Conservation (phyloP, 805 yeast genomes). For the Jamesozyma rosinii region DNA sequence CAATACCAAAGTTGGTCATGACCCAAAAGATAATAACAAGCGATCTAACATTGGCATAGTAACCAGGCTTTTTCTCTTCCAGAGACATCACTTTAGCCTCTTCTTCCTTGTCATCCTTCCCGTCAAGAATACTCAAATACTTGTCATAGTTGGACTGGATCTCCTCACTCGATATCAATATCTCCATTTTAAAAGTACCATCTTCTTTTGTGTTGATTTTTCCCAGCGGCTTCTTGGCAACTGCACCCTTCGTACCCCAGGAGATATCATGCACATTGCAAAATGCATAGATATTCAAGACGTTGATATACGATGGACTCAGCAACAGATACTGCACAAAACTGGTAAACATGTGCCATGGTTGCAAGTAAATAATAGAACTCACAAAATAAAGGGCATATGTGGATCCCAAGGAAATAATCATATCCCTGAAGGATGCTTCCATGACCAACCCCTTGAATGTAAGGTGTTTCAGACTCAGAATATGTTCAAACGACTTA, state of each 20-base stretch:
- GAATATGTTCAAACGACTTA: conserved; percentile 49
- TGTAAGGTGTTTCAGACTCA: conserved; percentile 28
- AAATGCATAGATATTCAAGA: conserved; percentile 86
- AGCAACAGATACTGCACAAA: conserved; percentile 74
- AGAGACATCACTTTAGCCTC: conserved; percentile 29
- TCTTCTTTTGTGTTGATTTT: conserved; percentile 63
- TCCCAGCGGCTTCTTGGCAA: conserved; percentile 60
- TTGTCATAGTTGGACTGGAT: conserved; percentile 65
- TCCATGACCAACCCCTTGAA: conserved; percentile 48
- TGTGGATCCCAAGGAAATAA: conserved; percentile 79
- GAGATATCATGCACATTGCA: conserved; percentile 94
- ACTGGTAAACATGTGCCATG: conserved; percentile 86
- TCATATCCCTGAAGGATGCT: conserved; percentile 71
- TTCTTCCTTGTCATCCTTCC: conserved; percentile 31
- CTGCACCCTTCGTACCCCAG: conserved; percentile 94
- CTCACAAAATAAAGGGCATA: conserved; percentile 72
- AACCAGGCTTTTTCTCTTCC: conserved; percentile 59
- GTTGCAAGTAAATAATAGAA: conserved; percentile 76
- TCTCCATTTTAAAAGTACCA: conserved; percentile 58
- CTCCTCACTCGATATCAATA: conserved; percentile 69
- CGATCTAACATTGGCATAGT: conserved; percentile 85
- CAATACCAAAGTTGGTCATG: conserved; percentile 70
- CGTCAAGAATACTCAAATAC: conserved; percentile 48
- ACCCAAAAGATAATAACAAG: conserved; percentile 86
- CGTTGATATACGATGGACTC: conserved; percentile 85